Base-by-base conservation (phyloP, 495 filamentous ascomycete species). In the Neurospora africana region DNA sequence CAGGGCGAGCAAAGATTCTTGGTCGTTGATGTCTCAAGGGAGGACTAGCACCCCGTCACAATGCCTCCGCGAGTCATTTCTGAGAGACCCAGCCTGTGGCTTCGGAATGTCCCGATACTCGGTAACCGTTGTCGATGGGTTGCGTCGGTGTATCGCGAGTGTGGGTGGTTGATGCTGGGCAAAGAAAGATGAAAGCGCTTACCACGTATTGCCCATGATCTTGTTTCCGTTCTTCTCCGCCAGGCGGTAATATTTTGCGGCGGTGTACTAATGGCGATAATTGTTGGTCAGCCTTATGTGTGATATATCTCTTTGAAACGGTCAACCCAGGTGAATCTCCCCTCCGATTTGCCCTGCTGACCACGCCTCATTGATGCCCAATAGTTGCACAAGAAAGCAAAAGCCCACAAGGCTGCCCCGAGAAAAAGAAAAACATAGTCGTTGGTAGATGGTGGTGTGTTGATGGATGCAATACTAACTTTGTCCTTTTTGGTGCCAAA, bases 401-500 rank as follows among this genome's bases (percentile, higher is more conserved):
- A 13, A 65, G 23, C 23, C 53, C 53, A 65, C 53, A 33, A 33
- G 27, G 53, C 53, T 65, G 53, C 2, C 0, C 27, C 6, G 15
- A 4, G 15, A 10, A 65, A 17, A 65, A 33, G 27, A 2, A 65
- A 19, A 65, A 35, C 15, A 15, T 33, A 1, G 27, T 61, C 6
- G 6, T 33, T 27, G 6, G 27, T 9, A 9, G 23, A 61, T 33
- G 53, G 4, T 61, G 23, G 27, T 9, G 27, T 17, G 13, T 33
- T 30, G 53, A 7, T 65, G 15, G 0, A 3, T 71, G 69, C 33
- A 65, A 47, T 23, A 90, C 92, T 79, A 83, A 98, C 95, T 92
- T 96, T 97, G 82, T 98, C 93, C 81, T 98, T 99, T 81, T 92
- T 93, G 72, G 91, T 92, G 33, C 95, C 95, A 81, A 96, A 97